A percentile compares a stretch with the other conserved stretches of the same genome.
Evolutionary conservation across 768 basidiomycete genomes (phyloP).

Genomic region (Lentinula aciculospora): DNA sequence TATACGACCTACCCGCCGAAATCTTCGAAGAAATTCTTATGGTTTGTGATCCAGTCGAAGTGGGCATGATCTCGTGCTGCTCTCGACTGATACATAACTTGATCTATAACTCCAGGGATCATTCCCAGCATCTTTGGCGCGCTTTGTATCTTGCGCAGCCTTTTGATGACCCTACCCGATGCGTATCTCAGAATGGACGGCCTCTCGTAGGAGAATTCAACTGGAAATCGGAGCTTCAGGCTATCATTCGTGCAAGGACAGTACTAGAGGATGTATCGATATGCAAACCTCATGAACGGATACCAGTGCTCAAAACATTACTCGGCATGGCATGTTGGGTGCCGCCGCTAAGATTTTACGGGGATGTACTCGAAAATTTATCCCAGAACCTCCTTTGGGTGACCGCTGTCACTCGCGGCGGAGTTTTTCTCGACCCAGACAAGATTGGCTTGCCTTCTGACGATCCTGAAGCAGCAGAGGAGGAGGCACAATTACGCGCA

Average conservation of each 20-base stretch:
- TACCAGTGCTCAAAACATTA: constrained; percentile 39
- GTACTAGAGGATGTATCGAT: constrained; percentile 29
- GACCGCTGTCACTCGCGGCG: constrained; percentile 33
- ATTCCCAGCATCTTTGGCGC: constrained; percentile 52
- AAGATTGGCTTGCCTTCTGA: constrained; percentile 5
- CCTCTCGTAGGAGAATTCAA: constrained; percentile 27
- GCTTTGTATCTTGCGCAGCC: constrained; percentile 55
- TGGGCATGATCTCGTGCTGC: constrained; percentile 48
- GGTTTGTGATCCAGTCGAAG: constrained; percentile 54
- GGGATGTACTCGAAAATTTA: constrained; percentile 19
- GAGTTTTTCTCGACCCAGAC: constrained; percentile 37
- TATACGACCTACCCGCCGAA: constrained; percentile 46
- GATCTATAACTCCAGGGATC: constrained; percentile 30
- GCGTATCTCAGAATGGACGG: constrained; percentile 30
- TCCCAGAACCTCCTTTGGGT: constrained; percentile 52
- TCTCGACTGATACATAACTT: constrained; percentile 35
- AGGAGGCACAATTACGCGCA: constrained; percentile 42
- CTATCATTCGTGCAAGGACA: constrained; percentile 47
- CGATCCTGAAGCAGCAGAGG: constrained; percentile 17
- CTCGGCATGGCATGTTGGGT: constrained; percentile 41
- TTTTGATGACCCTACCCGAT: constrained; percentile 59
- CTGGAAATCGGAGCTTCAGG: constrained; percentile 53
- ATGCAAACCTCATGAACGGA: constrained; percentile 38
- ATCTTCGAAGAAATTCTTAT: constrained; percentile 53
- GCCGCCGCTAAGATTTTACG: constrained; percentile 26